These are phyloP conservation scores for Curvularia sp. DNA, from an alignment of 2,329 filamentous ascomycete species.

Conservation along the genomic window DNA sequence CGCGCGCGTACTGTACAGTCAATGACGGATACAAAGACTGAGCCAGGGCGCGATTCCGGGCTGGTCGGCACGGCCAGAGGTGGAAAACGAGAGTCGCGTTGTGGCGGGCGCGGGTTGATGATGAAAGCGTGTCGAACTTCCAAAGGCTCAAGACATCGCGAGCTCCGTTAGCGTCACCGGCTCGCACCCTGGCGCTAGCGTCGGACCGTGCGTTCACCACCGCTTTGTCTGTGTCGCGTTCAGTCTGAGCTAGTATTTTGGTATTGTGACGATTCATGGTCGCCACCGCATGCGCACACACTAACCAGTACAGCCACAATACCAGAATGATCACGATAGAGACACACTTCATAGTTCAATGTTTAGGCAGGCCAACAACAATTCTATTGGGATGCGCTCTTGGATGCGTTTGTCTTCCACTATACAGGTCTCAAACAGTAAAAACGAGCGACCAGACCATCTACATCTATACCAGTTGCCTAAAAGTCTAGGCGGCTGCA, in stretches of 20 bases:
- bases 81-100: constrained; percentile 16
- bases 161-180: constrained; percentile 14
- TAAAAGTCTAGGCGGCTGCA: constrained; percentile 46
- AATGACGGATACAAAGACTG: background rate
- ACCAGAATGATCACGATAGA: background rate
- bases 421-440: constrained; percentile 32
- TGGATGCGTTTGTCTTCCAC: constrained; percentile 6
- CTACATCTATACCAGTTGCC: background rate
- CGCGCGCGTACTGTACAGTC: constrained; percentile 9
- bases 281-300: background rate
- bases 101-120: constrained; percentile 15
- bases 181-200: constrained; percentile 12
- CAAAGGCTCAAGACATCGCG: constrained; percentile 17
- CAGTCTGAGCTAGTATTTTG: background rate
- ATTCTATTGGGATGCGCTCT: constrained; percentile 14
- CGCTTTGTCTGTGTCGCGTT: background rate
- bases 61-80: constrained; percentile 1
- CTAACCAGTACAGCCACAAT: background rate
- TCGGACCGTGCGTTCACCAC: constrained; percentile 12
- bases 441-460: constrained; percentile 44
- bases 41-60: background rate
- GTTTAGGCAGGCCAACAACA: constrained; percentile 4
- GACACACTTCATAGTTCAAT: background rate
- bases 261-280: background rate
- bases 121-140: constrained; percentile 21